Evolutionary conservation across 23 red algal species (phyloP), one percentile per base, ranked within the genome.

Genomic region (Gracilariopsis chorda): DNA sequence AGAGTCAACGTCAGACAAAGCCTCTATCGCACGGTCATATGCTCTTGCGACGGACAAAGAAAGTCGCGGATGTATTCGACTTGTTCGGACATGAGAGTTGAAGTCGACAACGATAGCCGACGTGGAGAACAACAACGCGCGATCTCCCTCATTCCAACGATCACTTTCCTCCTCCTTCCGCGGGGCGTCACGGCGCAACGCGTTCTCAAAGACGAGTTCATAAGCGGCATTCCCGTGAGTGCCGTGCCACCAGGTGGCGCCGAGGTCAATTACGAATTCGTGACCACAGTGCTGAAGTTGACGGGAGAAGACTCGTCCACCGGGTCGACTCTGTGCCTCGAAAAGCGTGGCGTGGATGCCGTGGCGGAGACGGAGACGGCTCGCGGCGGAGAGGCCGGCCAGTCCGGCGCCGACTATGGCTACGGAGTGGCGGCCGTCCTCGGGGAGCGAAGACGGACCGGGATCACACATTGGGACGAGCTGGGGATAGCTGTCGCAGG

Each of bases 161-260:
- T 62, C 21, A 12, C 28, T 23, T 14, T 19, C 3, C n/a, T 23
- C 37, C 4, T 73, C 67, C 0, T 46, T n/a, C 8, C 6, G 3
- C 20, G 4, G 7, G 4, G 16, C 20, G 2, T 45, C 39, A 1
- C 1, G 1, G n/a, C 42, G 0, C 6, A 24, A 36, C 21, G 45
- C 76, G 30, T 25, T 59, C 24, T 14, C 17, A 1, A 72, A 19
- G 32, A 44, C 82, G 37, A 56, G 23, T 32, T 87, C 82, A 46
- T 70, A 74, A 7, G 82, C 82, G 56, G 63, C 61, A 49, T 87
- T 87, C 11, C 82, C 82, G 25, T 47, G 52, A 21, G 56, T 87
- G 42, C 82, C 82, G 44, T 87, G 82, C 23, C 47, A 87, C 82
- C 82, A 87, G 47, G 82, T 87, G 58, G 82, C 82, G 24, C 82